A percentile compares a stretch with the other conserved stretches of the same genome.
These are phyloP conservation scores for Coemansia sp. DNA, from an alignment of 192 early-diverging fungal species.

Conservation along the genomic window DNA sequence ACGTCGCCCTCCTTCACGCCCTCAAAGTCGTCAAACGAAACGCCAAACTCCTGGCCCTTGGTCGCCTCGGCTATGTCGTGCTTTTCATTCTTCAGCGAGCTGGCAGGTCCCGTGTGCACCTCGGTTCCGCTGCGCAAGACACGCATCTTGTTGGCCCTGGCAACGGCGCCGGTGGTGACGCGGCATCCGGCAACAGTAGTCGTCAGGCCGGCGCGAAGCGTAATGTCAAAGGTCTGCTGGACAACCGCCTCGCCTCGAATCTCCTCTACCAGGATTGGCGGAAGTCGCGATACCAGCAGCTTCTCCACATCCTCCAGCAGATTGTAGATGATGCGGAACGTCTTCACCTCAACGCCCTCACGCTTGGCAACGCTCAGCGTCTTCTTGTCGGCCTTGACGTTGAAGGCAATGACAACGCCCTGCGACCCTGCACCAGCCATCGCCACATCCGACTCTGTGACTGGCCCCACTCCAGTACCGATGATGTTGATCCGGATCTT, in stretches of 20 bases:
- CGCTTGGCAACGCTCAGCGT: constrained; percentile 61
- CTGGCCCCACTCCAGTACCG: constrained; percentile 78
- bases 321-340: constrained; percentile 87
- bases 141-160: constrained; percentile 61
- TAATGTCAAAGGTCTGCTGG: constrained; percentile 81
- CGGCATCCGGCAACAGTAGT: constrained; percentile 85
- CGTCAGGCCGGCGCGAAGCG: constrained; percentile 68
- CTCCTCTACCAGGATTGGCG: constrained; percentile 74
- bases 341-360: constrained; percentile 65
- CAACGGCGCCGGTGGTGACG: constrained; percentile 73
- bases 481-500: constrained; percentile 76
- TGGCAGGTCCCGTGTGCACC: constrained; percentile 70
- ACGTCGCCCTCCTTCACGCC: constrained; percentile 81
- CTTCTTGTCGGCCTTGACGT: constrained; percentile 81
- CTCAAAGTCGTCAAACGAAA: constrained; percentile 82
- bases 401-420: constrained; percentile 83
- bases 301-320: constrained; percentile 90
- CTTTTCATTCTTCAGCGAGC: constrained; percentile 80
- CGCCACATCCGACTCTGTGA: constrained; percentile 84
- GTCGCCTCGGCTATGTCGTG: constrained; percentile 84
- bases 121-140: constrained; percentile 67
- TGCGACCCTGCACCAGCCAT: constrained; percentile 58
- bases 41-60: constrained; percentile 96
- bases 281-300: constrained; percentile 69
- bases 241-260: constrained; percentile 88